These are phyloP conservation scores for Claviceps arundinis DNA, from an alignment of 2,329 filamentous ascomycete genomes.

Conservation along the genomic window DNA sequence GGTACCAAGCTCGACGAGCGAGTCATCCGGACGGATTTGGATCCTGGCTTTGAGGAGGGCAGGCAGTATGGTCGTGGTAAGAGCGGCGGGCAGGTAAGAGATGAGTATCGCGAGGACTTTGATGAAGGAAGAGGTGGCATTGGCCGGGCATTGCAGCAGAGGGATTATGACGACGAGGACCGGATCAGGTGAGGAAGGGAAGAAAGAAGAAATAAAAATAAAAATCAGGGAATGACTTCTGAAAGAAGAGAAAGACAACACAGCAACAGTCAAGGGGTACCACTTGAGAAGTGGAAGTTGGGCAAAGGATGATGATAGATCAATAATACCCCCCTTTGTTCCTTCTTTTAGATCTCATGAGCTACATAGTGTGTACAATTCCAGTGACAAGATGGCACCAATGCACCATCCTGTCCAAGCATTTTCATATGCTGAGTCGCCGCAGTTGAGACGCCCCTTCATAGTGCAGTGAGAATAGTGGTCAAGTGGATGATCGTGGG, in stretches of 20 bases:
- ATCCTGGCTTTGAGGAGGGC: slow-evolving; percentile 91
- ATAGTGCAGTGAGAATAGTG: not conserved
- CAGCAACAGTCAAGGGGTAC: no score
- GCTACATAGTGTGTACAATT: not conserved
- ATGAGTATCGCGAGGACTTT: slow-evolving; percentile 95
- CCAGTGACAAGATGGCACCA: not conserved
- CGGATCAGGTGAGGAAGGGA: slow-evolving; percentile 8
- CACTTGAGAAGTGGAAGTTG: not conserved
- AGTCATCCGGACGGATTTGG: slow-evolving; percentile 87
- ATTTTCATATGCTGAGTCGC: not conserved
- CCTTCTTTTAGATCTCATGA: not conserved
- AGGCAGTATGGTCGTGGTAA: slow-evolving; percentile 92
- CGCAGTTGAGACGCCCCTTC: not conserved
- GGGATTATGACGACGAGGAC: slow-evolving; percentile 19
- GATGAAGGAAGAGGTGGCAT: slow-evolving; percentile 88
- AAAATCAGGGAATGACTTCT: not conserved
- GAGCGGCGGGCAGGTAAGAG: slow-evolving; percentile 89
- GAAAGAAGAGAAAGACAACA: not conserved
- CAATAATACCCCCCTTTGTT: not conserved
- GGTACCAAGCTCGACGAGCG: slow-evolving; percentile 97
- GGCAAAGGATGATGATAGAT: not conserved
- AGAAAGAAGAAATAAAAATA: not conserved
- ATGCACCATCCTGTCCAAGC: not conserved
- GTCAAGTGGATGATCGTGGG: not conserved
- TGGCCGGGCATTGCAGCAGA: slow-evolving; percentile 56